Evolutionary conservation across 2,329 filamentous ascomycete genomes (phyloP), one percentile per base, ranked within the genome.

Genomic region (Verticillium albo-atrum): DNA sequence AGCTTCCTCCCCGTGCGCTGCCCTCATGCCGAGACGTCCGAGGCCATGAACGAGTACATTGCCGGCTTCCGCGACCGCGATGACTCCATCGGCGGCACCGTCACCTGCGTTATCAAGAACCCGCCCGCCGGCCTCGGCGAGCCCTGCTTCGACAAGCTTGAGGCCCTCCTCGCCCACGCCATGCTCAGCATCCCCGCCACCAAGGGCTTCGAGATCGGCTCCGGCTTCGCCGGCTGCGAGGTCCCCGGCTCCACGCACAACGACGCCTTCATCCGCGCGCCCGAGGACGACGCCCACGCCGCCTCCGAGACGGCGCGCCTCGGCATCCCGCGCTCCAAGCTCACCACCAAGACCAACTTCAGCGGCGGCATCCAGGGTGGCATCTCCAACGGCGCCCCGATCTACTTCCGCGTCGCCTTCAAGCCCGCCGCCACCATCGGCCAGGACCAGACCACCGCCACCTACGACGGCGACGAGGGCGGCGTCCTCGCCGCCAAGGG

Each of bases 171-270:
- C 54, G 93, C 87, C 27, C 94, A 98, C 71, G 95, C 91, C 55
- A 98, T 99, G 91, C 84, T 98, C 64, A 92, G 87, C 72, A 97
- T 98, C 68, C 95, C 95, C 5, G 92, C 95, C 3, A 94, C 90
- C 37, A 99, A 98, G 79, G 94, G 90, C 58, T 98, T 98, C 71
- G 94, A 98, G 73, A 89, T 98, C 65, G 95, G 95, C 58, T 96
- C 91, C 57, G 95, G 95, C 14, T 98, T 98, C 74, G 87, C 83
- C 56, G 94, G 95, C 60, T 90, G 89, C 69, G 89, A 93, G 72
- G 83, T 98, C 42, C 89, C 89, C 2, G 94, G 95, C 25, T 95
- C 90, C n/a, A 82, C 83, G 58, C 93, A 98, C 83, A 98, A 98
- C 73, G 94, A 98, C 74, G 81, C 90, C 58, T 97, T 96, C 75